Conservation (phyloP, 352 stramenopile species). For the Pythium pyrilobum region DNA sequence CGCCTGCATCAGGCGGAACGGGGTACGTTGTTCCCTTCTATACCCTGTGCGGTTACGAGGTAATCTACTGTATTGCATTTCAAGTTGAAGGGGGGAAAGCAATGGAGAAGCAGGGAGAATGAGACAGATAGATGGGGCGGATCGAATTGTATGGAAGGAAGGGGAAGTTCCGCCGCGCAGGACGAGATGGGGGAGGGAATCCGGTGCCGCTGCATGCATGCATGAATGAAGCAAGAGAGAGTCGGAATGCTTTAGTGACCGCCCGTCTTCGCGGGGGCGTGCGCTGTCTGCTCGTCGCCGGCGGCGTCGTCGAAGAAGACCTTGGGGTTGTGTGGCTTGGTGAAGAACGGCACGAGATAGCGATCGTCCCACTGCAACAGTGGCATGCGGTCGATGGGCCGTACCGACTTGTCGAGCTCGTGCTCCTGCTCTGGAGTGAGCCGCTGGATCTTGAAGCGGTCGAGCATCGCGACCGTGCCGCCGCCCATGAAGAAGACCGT, state of each 20-base stretch:
- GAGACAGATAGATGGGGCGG: too few relatives aligned
- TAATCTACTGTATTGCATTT: too few relatives aligned
- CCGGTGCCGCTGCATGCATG: too few relatives aligned
- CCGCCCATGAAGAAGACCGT: conserved; percentile 75
- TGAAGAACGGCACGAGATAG: conserved; percentile 31
- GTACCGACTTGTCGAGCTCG: conserved; percentile 21
- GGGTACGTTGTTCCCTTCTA: too few relatives aligned
- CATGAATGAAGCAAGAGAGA: too few relatives aligned
- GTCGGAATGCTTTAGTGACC: too few relatives aligned
- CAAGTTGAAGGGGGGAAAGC: background rate
- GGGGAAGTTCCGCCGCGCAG: too few relatives aligned
- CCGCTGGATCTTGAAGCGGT: conserved; percentile 50
- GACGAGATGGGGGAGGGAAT: too few relatives aligned
- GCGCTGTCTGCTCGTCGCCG: background rate
- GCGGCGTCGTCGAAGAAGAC: conserved; percentile 3
- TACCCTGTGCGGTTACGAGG: too few relatives aligned
- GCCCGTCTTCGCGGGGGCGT: too few relatives aligned
- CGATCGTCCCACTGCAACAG: conserved; percentile 29
- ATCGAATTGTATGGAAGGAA: too few relatives aligned
- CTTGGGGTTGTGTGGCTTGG: conserved; percentile 2
- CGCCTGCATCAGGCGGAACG: conserved; percentile 14
- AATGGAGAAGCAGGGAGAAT: too few relatives aligned
- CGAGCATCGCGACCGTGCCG: conserved; percentile 55
- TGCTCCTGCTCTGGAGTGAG: conserved; percentile 24
- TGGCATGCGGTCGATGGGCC: conserved; percentile 25